Evolutionary conservation across 371 early-diverging fungal species (phyloP), one percentile per base, ranked within the genome.

Genomic region (Mucor velutinosus): DNA sequence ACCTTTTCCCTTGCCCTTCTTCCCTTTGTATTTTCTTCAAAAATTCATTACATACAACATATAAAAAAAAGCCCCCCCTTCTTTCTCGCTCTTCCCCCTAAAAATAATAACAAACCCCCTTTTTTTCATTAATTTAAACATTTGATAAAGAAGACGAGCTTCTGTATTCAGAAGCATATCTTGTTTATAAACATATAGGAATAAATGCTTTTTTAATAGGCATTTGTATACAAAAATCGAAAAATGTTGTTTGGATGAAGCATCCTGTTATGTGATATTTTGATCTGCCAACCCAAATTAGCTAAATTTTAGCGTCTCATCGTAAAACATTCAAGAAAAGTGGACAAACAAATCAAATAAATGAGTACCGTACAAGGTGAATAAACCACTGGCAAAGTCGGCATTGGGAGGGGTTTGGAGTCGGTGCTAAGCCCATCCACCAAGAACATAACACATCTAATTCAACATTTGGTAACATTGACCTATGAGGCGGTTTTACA

Each of bases 21-120:
- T 25, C 53, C 27, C 27, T 53, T 15, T 53, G 53, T 53, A 53
- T 53, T 53, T 53, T 53, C 53, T 53, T 27, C 23, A 27, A 53
- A 53, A 53, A 53, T 12, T 53, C 53, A 53, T 53, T 27, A 53
- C 53, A 53, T 53, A 53, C 53, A 53, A 53, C 25, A 53, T 25
- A 53, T 53, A 53, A 47, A 47, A 47, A 47, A 53, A 53, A 45
- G 19, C 27, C 25, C 4, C 53, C 53, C 53, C 25, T 15, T 51
- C 12, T 37, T 41, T 41, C 41, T 41, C 17, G 15, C 41, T 17
- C 37, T 15, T 1, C 17, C 41, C 15, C 25, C 8, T 19, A 53
- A 53, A 27, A 25, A 53, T 53, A 53, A 27, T 27, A 27, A 27
- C 15, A 25, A 53, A 35, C 37, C 25, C 25, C 53, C 53, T 53